Base-by-base conservation (phyloP, 192 early-diverging fungal species). In the Podila horticola region DNA sequence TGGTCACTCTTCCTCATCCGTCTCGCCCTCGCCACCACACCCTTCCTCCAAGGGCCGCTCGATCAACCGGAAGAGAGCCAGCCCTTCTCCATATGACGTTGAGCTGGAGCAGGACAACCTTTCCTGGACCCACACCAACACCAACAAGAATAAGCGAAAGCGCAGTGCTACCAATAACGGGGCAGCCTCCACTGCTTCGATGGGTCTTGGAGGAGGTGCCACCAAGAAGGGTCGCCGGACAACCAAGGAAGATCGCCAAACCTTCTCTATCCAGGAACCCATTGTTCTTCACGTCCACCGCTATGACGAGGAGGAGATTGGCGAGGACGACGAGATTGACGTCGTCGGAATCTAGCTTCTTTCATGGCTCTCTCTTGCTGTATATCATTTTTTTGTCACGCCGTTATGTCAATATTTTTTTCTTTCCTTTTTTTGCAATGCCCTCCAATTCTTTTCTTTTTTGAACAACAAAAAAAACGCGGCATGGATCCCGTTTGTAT, bases 281-380 rank as follows among this genome's bases (percentile, higher is more conserved):
- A 31, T 71, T 41, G 57, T 81, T 58, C 31, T 71, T 52, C 48
- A 22, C 10, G 31, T 63, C 51, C 61, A 48, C 33, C 48, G 64
- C 52, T 55, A 65, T 19, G 48, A 55, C 9, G 58, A 66, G 13
- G 77, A 69, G 66, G 77, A 81, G 30, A 34, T 38, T 64, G 71
- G 77, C 29, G 77, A 81, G 41, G 77, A 81, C 57, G 66, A 64
- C 19, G 77, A 81, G 67, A 81, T 81, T 61, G 77, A 81, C 30
- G 38, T 81, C 15, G 71, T 81, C 15, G 77, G 77, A 29, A 70
- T 76, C 67, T 81, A 71, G 67, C 17, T 33, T 2, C 5, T 51
- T 29, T 67, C 17, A 30, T 33, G 24, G 22, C 6, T 59, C n/a
- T 9, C 0, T 26, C 64, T 38, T 34, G 3, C 38, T 33, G 26